A percentile compares a stretch with the other conserved stretches of the same genome.
phyloP scores from a whole-genome alignment of 2,329 filamentous ascomycete species.

The Colletotrichum chlorophyti region DNA sequence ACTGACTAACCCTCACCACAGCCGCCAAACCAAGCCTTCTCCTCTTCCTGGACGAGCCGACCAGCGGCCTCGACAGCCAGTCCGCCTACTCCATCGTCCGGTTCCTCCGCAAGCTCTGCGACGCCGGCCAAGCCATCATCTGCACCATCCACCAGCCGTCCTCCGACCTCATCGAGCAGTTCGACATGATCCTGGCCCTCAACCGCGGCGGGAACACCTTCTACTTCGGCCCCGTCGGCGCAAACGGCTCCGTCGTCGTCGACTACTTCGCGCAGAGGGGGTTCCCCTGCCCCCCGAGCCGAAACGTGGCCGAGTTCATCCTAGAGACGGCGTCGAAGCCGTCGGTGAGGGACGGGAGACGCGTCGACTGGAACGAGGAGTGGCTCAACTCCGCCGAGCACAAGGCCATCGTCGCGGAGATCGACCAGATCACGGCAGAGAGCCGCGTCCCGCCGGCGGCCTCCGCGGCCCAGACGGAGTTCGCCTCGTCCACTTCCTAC shows the following conservation, averaged over 20 bases:
- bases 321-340: constrained; percentile 50
- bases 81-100: constrained; percentile 47
- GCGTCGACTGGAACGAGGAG: constrained; percentile 76
- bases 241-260: constrained; percentile 65
- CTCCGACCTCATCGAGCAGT: constrained; percentile 67
- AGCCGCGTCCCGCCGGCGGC: constrained; percentile 41
- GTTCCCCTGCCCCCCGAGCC: constrained; percentile 65
- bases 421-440: constrained; percentile 62
- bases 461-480: constrained; percentile 53
- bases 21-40: constrained; percentile 69
- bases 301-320: constrained; percentile 58
- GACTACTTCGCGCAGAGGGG: constrained; percentile 69
- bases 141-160: constrained; percentile 71
- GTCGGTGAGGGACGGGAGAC: constrained; percentile 42
- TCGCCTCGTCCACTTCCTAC: constrained; percentile 67
- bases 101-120: constrained; percentile 55
- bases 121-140: constrained; percentile 70
- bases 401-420: constrained; percentile 65
- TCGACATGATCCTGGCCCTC: constrained; percentile 75
- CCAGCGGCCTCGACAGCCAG: constrained; percentile 49
- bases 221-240: constrained; percentile 76
- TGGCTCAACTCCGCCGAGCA: constrained; percentile 73
- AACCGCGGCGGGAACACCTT: constrained; percentile 74
- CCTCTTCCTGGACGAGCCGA: constrained; percentile 74
- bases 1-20: not conserved